phyloP scores from a whole-genome alignment of 2,329 filamentous ascomycete species.

The Trichoderma atrobrunneum region DNA sequence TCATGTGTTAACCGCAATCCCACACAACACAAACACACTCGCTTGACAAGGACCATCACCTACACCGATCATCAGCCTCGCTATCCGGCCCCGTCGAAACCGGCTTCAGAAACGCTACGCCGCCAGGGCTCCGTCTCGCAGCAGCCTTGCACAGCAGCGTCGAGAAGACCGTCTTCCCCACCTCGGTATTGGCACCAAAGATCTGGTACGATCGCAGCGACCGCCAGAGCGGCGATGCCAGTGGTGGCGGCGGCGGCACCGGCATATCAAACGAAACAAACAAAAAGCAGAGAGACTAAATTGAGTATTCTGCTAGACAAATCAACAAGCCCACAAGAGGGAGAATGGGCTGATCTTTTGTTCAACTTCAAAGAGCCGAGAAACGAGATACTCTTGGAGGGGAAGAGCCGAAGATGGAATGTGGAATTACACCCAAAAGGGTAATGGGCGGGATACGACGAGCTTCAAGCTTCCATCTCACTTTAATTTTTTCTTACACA shows the following conservation, averaged over 20 bases:
- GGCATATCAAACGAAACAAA: constrained; percentile 17
- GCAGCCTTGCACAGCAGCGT: constrained; percentile 68
- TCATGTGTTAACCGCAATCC: neutral
- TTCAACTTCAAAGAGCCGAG: neutral
- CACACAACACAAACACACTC: neutral
- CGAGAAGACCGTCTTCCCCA: constrained; percentile 80
- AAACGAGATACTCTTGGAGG: neutral
- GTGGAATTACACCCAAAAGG: neutral
- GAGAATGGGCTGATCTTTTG: neutral
- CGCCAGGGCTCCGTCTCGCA: constrained; percentile 47
- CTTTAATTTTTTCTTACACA: neutral
- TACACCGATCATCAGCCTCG: constrained; percentile 70
- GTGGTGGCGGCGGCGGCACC: constrained; percentile 34
- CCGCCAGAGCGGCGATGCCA: constrained; percentile 64
- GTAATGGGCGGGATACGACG: neutral
- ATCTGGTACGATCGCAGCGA: constrained; percentile 69
- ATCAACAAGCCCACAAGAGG: neutral
- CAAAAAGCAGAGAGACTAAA: neutral
- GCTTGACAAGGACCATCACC: neutral
- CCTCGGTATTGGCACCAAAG: constrained; percentile 80
- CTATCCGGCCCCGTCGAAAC: constrained; percentile 70
- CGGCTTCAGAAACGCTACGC: constrained; percentile 70
- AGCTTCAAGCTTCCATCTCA: neutral
- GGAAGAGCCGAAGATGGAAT: neutral
- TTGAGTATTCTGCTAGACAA: neutral